Evolutionary conservation across 106 monocot species (phyloP).

Genomic region (Narthecium ossifragum): DNA sequence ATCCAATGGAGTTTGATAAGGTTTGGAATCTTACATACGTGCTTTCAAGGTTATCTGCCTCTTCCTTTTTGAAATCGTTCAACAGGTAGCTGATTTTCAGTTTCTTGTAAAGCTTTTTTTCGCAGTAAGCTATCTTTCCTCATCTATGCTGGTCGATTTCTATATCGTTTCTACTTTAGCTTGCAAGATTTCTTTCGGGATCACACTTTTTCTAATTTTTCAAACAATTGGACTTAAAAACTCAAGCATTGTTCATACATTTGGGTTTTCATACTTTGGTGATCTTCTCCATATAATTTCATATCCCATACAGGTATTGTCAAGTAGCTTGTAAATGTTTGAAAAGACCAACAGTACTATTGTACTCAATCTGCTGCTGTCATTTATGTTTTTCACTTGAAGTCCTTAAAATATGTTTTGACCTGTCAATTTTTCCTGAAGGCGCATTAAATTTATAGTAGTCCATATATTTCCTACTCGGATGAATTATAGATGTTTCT

Average conservation of each 20-base stretch:
- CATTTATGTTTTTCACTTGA: neutral
- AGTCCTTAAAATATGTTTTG: neutral
- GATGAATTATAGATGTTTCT: neutral
- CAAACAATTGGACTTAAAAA: too few relatives aligned
- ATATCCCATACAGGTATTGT: too few relatives aligned
- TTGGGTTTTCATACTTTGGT: too few relatives aligned
- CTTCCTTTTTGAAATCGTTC: neutral
- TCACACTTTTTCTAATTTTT: too few relatives aligned
- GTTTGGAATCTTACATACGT: too few relatives aligned
- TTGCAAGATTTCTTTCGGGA: too few relatives aligned
- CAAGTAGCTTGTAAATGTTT: too few relatives aligned
- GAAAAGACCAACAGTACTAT: too few relatives aligned
- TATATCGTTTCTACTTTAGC: neutral
- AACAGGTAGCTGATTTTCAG: neutral
- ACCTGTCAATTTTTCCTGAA: neutral
- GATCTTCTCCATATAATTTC: too few relatives aligned
- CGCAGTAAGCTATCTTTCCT: neutral
- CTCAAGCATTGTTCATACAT: too few relatives aligned
- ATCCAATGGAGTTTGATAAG: constrained; percentile 91
- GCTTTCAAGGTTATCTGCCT: too few relatives aligned
- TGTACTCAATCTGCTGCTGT: too few relatives aligned
- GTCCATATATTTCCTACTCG: neutral
- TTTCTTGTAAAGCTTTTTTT: neutral
- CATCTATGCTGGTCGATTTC: neutral
- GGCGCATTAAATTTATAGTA: neutral